A percentile compares a stretch with the other conserved stretches of the same genome.
These are phyloP conservation scores for Cadophora sp. DNA, from an alignment of 2,329 filamentous ascomycete species.

Conservation along the genomic window DNA sequence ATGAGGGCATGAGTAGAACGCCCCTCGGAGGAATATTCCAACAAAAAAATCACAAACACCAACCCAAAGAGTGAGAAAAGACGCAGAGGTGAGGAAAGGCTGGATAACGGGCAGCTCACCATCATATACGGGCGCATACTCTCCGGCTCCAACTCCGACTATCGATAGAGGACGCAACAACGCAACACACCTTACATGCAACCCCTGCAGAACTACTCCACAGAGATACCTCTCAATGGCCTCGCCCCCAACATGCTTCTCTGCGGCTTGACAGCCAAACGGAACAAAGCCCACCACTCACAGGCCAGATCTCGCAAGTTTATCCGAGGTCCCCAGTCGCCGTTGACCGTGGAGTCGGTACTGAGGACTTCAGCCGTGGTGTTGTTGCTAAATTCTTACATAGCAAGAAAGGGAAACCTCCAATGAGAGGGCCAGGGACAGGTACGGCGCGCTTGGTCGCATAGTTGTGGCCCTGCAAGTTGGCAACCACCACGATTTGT, in stretches of 20 bases:
- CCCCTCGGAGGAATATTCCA: neutral
- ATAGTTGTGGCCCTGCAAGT: constrained; percentile 13
- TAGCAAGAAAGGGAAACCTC: constrained; percentile 3
- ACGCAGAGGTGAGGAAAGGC: constrained; percentile 16
- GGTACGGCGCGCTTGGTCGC: constrained; percentile 23
- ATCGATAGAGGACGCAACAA: constrained; percentile 25
- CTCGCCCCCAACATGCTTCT: constrained; percentile 16
- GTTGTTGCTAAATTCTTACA: constrained; percentile 22
- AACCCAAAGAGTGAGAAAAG: constrained; percentile 9
- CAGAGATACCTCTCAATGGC: constrained; percentile 18
- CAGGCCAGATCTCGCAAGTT: neutral
- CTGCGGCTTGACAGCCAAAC: constrained; percentile 21
- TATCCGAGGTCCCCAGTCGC: constrained; percentile 15
- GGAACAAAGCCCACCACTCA: constrained; percentile 23
- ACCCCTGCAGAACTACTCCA: constrained; percentile 18
- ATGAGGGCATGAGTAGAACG: constrained; percentile 21
- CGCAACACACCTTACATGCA: constrained; percentile 24
- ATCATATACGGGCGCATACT: constrained; percentile 23
- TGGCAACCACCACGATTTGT: constrained; percentile 13
- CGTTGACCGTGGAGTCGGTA: constrained; percentile 19
- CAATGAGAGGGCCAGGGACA: constrained; percentile 17
- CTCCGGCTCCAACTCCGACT: constrained; percentile 12
- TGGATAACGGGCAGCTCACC: constrained; percentile 13
- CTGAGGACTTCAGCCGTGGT: constrained; percentile 20
- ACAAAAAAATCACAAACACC: constrained; percentile 20